Conservation (phyloP, 2,329 filamentous ascomycete species). For the Diplodia intermedia region DNA sequence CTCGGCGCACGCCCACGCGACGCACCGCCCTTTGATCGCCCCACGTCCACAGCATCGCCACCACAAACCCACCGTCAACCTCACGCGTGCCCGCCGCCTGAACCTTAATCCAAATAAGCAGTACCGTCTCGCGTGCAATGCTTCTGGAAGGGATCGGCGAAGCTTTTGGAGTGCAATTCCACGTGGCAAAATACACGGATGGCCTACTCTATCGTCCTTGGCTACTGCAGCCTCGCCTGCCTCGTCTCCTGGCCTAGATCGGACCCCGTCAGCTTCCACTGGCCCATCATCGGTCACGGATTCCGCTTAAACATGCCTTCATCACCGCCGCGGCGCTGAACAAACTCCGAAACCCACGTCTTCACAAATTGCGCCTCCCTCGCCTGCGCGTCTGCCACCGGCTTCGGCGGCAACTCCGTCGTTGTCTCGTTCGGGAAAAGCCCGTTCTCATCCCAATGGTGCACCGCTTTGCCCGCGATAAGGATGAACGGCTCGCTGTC, state of each 20-base stretch:
- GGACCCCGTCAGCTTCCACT: constrained; percentile 7
- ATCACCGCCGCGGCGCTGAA: constrained; percentile 43
- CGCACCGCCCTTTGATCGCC: not conserved
- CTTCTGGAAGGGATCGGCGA: not conserved
- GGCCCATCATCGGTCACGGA: not conserved
- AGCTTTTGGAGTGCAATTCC: constrained; percentile 1
- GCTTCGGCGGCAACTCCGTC: constrained; percentile 62
- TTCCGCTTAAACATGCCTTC: constrained; percentile 19
- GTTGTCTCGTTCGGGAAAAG: constrained; percentile 69
- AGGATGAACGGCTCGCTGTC: constrained; percentile 73
- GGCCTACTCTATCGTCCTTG: not conserved
- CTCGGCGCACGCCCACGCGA: too few species aligned
- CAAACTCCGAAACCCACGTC: constrained; percentile 69
- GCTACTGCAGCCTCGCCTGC: constrained; percentile 22
- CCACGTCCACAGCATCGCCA: not conserved
- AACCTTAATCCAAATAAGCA: constrained; percentile 24
- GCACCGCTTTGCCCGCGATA: constrained; percentile 71
- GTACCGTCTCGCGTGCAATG: not conserved
- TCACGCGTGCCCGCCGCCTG: not conserved
- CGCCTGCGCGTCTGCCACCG: constrained; percentile 66
- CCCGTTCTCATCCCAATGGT: constrained; percentile 81
- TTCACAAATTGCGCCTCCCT: constrained; percentile 67
- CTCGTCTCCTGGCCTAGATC: constrained; percentile 6
- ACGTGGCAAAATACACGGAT: not conserved
- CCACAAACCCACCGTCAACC: not conserved